These are phyloP conservation scores for Holtermanniella nyarrowii DNA, from an alignment of 768 basidiomycete species.

Conservation along the genomic window DNA sequence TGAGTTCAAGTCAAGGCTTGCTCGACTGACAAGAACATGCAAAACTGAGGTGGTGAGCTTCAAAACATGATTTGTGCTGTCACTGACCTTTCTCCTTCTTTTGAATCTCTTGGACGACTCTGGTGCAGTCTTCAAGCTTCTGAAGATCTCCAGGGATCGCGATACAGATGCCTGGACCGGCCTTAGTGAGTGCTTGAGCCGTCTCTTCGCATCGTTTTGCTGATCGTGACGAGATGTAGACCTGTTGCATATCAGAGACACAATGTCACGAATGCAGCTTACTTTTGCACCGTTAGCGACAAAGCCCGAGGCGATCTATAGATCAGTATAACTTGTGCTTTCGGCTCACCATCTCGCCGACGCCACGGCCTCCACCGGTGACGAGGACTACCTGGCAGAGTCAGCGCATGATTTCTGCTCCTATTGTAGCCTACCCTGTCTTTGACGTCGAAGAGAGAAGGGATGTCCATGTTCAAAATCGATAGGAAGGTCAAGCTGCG, in stretches of 20 bases:
- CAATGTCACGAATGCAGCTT: background rate
- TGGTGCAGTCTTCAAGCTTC: constrained; percentile 49
- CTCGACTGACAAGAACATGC: constrained; percentile 38
- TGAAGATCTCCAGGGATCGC: constrained; percentile 51
- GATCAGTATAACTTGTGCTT: constrained; percentile 2
- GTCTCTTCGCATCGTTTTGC: constrained; percentile 49
- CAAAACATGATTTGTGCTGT: background rate
- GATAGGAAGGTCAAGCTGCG: too few relatives aligned
- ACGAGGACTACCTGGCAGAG: constrained; percentile 49
- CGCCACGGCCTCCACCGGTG: constrained; percentile 58
- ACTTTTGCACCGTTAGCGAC: constrained; percentile 53
- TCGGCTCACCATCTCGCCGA: constrained; percentile 54
- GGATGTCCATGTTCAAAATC: constrained; percentile 19
- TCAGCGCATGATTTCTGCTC: too few relatives aligned
- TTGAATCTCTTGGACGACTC: constrained; percentile 48
- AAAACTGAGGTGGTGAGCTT: constrained; percentile 33
- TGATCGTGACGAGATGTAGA: constrained; percentile 57
- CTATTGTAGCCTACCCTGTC: constrained; percentile 34
- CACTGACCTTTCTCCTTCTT: constrained; percentile 46
- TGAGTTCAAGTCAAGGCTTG: background rate
- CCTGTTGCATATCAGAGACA: constrained; percentile 16
- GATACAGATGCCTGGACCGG: constrained; percentile 52
- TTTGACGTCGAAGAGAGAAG: constrained; percentile 46
- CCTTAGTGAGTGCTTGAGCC: constrained; percentile 48
- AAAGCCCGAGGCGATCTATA: constrained; percentile 56